phyloP scores from a whole-genome alignment of 108 stramenopile genomes.

The Fistulifera pelliculosa region DNA sequence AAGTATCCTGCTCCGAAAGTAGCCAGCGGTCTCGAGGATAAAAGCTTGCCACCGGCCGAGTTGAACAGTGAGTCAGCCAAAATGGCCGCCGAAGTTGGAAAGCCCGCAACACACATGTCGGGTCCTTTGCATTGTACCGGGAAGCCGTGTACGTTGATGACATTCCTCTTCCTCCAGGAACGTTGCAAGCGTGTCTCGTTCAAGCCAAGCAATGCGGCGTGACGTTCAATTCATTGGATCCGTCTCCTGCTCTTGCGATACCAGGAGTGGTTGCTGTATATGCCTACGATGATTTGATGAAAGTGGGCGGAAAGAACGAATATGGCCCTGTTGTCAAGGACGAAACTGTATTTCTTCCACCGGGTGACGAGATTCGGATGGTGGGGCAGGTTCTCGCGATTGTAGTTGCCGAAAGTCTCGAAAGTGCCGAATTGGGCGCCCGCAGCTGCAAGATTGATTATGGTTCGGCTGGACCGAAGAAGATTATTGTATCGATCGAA shows the following conservation, averaged over 20 bases:
- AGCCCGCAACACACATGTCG: conserved; percentile 66
- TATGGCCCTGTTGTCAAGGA: conserved; percentile 80
- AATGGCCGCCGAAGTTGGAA: conserved; percentile 51
- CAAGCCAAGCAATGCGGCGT: conserved; percentile 58
- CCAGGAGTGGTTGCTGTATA: conserved; percentile 78
- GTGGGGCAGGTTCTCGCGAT: conserved; percentile 84
- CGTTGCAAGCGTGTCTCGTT: conserved; percentile 81
- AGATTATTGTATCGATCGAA: conserved; percentile 68
- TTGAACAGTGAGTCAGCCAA: neutral
- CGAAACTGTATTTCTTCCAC: conserved; percentile 67
- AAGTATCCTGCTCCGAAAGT: conserved; percentile 66
- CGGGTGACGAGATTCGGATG: conserved; percentile 51
- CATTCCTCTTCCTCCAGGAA: conserved; percentile 67
- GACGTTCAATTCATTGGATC: conserved; percentile 53
- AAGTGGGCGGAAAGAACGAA: conserved; percentile 66
- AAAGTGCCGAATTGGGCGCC: conserved; percentile 74
- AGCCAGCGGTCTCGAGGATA: conserved; percentile 55
- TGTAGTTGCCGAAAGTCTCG: conserved; percentile 67
- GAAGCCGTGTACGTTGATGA: conserved; percentile 91
- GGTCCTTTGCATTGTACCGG: conserved; percentile 86
- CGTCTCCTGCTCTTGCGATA: conserved; percentile 39
- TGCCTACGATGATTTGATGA: conserved; percentile 56
- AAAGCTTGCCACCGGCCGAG: conserved; percentile 17
- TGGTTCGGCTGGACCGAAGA: conserved; percentile 35
- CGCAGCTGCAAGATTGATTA: conserved; percentile 63